These are phyloP conservation scores for Sherardia arvensis DNA, from an alignment of 257 asterid species.

Conservation along the genomic window DNA sequence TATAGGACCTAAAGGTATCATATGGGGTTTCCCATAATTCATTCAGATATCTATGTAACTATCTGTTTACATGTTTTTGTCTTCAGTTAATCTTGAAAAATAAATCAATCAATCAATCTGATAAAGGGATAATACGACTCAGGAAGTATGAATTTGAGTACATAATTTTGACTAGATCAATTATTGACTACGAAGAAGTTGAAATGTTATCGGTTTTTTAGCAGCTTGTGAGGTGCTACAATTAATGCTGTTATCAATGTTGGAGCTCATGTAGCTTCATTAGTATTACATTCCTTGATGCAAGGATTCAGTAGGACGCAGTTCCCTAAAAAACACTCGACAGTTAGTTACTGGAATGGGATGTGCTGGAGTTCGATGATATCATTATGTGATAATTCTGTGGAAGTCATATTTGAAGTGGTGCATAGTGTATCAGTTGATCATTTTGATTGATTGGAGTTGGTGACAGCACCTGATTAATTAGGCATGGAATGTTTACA, in stretches of 20 bases:
- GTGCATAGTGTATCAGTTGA: background rate
- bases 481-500: background rate
- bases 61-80: background rate
- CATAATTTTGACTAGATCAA: background rate
- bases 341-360: background rate
- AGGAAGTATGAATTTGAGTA: background rate
- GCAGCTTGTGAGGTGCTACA: background rate
- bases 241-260: background rate
- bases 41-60: background rate
- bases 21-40: background rate
- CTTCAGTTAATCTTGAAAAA: background rate
- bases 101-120: no score
- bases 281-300: background rate
- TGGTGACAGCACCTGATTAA: background rate
- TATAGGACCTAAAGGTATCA: conserved; percentile 75
- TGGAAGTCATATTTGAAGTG: background rate
- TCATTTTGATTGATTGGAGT: background rate
- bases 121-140: no score
- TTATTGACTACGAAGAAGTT: background rate
- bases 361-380: background rate
- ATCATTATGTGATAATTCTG: background rate
- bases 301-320: background rate
- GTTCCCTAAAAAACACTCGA: background rate
- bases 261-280: background rate
- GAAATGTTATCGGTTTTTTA: background rate